Evolutionary conservation across 2,329 filamentous ascomycete genomes (phyloP).

Genomic region (Ceratocystis lukuohia): DNA sequence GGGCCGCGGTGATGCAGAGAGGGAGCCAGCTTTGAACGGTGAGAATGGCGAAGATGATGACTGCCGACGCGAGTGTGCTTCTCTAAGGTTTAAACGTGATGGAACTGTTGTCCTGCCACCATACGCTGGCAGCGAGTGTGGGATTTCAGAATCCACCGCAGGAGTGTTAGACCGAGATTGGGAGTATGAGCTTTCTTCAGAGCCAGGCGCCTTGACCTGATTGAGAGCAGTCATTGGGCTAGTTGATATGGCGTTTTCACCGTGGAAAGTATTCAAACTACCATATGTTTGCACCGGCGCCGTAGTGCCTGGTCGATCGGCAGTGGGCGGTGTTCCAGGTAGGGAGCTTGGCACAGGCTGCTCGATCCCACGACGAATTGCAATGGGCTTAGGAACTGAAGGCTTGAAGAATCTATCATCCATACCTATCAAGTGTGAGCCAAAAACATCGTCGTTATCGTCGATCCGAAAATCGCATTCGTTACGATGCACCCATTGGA

Average conservation of each 20-base stretch:
- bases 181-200: slow-evolving; percentile 47
- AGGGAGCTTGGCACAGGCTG: slow-evolving; percentile 8
- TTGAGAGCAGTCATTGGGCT: slow-evolving; percentile 77
- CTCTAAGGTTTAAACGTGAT: slow-evolving; percentile 13
- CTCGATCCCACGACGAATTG: slow-evolving; percentile 18
- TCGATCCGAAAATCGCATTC: slow-evolving; percentile 87
- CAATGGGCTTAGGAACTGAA: slow-evolving; percentile 47
- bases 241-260: slow-evolving; percentile 61
- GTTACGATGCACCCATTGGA: slow-evolving; percentile 70
- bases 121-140: slow-evolving; percentile 40
- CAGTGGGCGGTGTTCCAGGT: background rate
- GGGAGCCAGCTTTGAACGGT: slow-evolving; percentile 87
- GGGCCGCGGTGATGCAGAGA: slow-evolving; percentile 69
- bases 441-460: slow-evolving; percentile 78
- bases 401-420: slow-evolving; percentile 81
- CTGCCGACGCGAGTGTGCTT: slow-evolving; percentile 39
- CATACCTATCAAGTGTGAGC: slow-evolving; percentile 83
- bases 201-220: slow-evolving; percentile 49
- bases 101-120: slow-evolving; percentile 18
- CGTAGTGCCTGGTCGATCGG: background rate
- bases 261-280: slow-evolving; percentile 79
- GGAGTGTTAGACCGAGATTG: slow-evolving; percentile 28
- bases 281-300: slow-evolving; percentile 56
- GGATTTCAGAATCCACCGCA: slow-evolving; percentile 33
- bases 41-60: slow-evolving; percentile 85